phyloP scores from a whole-genome alignment of 148 eudicot species.

The Dianthus caryophyllus region DNA sequence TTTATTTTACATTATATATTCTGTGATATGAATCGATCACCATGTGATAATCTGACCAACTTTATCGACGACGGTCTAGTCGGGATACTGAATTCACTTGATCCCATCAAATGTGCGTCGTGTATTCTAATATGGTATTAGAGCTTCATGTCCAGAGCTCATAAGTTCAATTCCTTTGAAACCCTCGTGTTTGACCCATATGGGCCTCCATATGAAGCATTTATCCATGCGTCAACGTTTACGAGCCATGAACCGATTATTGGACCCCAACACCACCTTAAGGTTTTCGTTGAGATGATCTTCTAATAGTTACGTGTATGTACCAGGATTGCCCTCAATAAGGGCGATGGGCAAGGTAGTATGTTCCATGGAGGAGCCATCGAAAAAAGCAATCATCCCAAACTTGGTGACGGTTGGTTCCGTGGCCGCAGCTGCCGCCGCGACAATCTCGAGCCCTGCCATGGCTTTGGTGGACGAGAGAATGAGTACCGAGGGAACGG shows the following conservation, averaged over 20 bases:
- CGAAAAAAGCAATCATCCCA: conserved; percentile 27
- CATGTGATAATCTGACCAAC: too few species aligned
- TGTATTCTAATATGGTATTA: too few species aligned
- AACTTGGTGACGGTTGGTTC: conserved; percentile 30
- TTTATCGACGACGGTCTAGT: too few species aligned
- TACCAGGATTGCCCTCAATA: conserved; percentile 66
- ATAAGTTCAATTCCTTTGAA: too few species aligned
- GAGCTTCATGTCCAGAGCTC: too few species aligned
- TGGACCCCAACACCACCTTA: neutral
- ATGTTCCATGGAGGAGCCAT: conserved; percentile 57
- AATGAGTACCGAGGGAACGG: conserved; percentile 95
- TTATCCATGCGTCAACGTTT: too few species aligned
- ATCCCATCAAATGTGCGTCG: too few species aligned
- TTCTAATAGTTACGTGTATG: neutral
- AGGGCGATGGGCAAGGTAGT: conserved; percentile 57
- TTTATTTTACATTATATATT: neutral
- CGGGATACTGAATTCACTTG: too few species aligned
- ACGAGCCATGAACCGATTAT: too few species aligned
- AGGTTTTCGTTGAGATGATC: neutral
- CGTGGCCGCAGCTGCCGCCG: conserved; percentile 27
- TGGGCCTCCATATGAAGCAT: too few species aligned
- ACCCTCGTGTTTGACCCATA: too few species aligned
- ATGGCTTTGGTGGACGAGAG: conserved; percentile 93
- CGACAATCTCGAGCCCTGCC: conserved; percentile 57
- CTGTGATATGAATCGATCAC: too few species aligned